These are phyloP conservation scores for Gymnopilus junonius DNA, from an alignment of 768 basidiomycete species.

Conservation along the genomic window DNA sequence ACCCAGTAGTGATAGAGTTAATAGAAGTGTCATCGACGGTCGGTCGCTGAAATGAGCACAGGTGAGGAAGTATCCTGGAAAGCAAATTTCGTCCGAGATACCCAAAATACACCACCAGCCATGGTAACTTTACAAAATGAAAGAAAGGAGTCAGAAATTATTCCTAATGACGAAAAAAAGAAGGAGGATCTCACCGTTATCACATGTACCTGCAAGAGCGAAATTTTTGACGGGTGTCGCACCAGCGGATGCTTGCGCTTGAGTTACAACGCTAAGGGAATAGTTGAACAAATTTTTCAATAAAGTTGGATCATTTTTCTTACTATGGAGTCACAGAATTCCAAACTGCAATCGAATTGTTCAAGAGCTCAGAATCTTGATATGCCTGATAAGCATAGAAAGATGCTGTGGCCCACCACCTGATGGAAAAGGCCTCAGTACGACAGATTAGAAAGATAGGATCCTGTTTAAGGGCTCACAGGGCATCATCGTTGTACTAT, in stretches of 20 bases:
- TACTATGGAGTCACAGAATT: slow-evolving; percentile 50
- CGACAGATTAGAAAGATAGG: too few species aligned
- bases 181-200: slow-evolving; percentile 39
- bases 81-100: slow-evolving; percentile 19
- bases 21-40: slow-evolving; percentile 43
- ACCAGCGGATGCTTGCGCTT: slow-evolving; percentile 41
- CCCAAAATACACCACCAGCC: slow-evolving; percentile 63
- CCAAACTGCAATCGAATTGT: slow-evolving; percentile 53
- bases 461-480: too few species aligned
- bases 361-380: slow-evolving; percentile 42
- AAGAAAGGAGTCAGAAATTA: background rate
- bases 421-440: slow-evolving; percentile 11
- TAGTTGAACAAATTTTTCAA: background rate
- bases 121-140: slow-evolving; percentile 40
- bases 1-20: slow-evolving; percentile 60
- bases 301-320: slow-evolving; percentile 15
- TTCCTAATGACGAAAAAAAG: background rate
- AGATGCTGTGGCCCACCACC: slow-evolving; percentile 62
- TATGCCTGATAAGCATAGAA: slow-evolving; percentile 54
- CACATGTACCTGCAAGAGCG: slow-evolving; percentile 44
- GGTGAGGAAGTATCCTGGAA: background rate
- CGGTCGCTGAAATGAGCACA: slow-evolving; percentile 39
- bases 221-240: slow-evolving; percentile 45
- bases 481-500: slow-evolving; percentile 53
- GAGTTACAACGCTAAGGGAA: slow-evolving; percentile 44